A percentile compares a stretch with the other conserved stretches of the same genome.
Evolutionary conservation across 192 early-diverging fungal species (phyloP).

Genomic region (Coemansia sp.): DNA sequence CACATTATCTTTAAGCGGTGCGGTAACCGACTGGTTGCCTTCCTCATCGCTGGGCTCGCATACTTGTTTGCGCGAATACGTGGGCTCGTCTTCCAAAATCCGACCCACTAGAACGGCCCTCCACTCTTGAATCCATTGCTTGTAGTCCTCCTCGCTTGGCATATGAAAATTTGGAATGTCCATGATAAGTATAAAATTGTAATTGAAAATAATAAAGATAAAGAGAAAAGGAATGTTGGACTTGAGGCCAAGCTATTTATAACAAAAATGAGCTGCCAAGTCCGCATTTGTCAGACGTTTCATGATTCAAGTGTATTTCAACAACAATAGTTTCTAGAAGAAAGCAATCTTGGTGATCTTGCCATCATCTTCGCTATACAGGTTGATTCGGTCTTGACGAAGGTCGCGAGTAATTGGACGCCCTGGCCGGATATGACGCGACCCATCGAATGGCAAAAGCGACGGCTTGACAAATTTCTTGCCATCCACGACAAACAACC

Average conservation of each 20-base stretch:
- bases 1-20: not conserved
- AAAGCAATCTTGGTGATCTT: slow-evolving; percentile 13
- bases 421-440: not conserved
- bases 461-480: not conserved
- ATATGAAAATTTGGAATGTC: not conserved
- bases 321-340: not conserved
- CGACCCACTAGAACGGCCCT: slow-evolving; percentile 14
- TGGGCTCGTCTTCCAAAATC: slow-evolving; percentile 16
- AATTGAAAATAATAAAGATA: not conserved
- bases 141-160: slow-evolving; percentile 24
- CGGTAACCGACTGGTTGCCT: not conserved
- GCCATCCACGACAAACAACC: not conserved
- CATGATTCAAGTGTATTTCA: not conserved
- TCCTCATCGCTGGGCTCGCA: not conserved
- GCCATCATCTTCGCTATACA: slow-evolving; percentile 22
- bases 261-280: not conserved
- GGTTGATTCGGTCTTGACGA: slow-evolving; percentile 28
- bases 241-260: not conserved
- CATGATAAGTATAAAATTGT: not conserved
- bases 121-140: slow-evolving; percentile 16
- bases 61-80: not conserved
- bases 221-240: not conserved
- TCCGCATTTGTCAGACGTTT: not conserved
- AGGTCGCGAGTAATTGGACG: slow-evolving; percentile 30
- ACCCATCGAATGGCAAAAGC: not conserved